These are phyloP conservation scores for Xylaria grammica DNA, from an alignment of 495 filamentous ascomycete species.

Conservation along the genomic window DNA sequence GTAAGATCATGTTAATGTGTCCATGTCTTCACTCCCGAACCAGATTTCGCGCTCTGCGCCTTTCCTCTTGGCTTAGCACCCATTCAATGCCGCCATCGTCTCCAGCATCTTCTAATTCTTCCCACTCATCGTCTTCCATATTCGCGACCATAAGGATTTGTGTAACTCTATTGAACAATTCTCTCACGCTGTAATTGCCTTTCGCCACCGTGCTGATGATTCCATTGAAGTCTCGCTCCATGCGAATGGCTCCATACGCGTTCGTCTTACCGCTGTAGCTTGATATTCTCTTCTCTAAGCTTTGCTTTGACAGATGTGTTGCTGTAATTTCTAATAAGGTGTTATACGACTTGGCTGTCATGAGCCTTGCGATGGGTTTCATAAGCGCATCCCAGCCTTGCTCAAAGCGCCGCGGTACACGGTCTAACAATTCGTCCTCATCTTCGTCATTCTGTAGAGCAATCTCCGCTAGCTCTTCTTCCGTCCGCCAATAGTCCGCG, in stretches of 20 bases:
- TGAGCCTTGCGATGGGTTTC: conserved; percentile 79
- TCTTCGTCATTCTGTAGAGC: conserved; percentile 56
- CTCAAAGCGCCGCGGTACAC: conserved; percentile 77
- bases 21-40: conserved; percentile 39
- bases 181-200: conserved; percentile 79
- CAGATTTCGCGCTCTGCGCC: conserved; percentile 55
- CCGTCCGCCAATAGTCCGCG: conserved; percentile 72
- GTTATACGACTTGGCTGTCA: conserved; percentile 73
- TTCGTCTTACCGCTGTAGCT: conserved; percentile 81
- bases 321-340: conserved; percentile 74
- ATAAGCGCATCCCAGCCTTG: conserved; percentile 84
- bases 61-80: conserved; percentile 61
- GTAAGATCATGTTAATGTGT: conserved; percentile 14
- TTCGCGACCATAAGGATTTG: conserved; percentile 91
- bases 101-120: conserved; percentile 58
- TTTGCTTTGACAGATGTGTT: conserved; percentile 66
- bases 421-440: conserved; percentile 56
- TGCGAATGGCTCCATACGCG: conserved; percentile 79
- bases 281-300: conserved; percentile 92
- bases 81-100: conserved; percentile 56
- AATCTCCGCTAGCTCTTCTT: conserved; percentile 57
- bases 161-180: conserved; percentile 76
- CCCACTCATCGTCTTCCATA: conserved; percentile 99
- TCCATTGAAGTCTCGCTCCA: conserved; percentile 86
- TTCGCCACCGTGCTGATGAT: conserved; percentile 77